phyloP scores from a whole-genome alignment of 345 rosid genomes.

The Eucalyptus sp. region DNA sequence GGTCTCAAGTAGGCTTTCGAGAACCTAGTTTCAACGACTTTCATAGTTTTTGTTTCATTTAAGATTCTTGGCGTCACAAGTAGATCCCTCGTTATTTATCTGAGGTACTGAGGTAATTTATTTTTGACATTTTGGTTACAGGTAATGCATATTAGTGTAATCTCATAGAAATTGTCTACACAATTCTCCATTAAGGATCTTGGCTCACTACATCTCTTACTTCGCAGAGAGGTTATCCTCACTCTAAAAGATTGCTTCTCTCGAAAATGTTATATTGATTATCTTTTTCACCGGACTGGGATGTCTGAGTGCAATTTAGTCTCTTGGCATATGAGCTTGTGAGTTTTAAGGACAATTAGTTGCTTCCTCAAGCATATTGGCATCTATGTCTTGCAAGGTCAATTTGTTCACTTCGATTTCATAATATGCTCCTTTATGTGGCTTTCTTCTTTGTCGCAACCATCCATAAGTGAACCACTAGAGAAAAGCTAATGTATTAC shows the following conservation, averaged over 20 bases:
- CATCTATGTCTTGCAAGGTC: not conserved
- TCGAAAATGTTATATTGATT: not conserved
- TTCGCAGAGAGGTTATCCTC: no score
- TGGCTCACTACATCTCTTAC: not conserved
- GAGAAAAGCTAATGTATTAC: not conserved
- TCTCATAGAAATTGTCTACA: not conserved
- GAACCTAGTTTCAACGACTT: not conserved
- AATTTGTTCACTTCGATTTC: not conserved
- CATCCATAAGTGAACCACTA: not conserved
- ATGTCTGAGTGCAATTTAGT: no score
- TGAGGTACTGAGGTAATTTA: accelerated
- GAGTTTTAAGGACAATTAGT: not conserved
- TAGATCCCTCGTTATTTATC: not conserved
- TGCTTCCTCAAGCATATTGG: not conserved
- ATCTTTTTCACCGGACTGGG: no score
- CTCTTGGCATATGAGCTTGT: not conserved
- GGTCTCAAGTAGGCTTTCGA: not conserved
- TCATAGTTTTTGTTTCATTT: not conserved
- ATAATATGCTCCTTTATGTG: not conserved
- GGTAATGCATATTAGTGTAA: not conserved
- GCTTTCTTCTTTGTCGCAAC: not conserved
- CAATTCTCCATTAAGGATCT: not conserved
- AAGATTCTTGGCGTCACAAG: not conserved
- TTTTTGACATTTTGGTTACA: not conserved
- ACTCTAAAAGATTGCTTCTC: no score